Base-by-base conservation (phyloP, 768 basidiomycete species). In the Tephrocybe sp. region DNA sequence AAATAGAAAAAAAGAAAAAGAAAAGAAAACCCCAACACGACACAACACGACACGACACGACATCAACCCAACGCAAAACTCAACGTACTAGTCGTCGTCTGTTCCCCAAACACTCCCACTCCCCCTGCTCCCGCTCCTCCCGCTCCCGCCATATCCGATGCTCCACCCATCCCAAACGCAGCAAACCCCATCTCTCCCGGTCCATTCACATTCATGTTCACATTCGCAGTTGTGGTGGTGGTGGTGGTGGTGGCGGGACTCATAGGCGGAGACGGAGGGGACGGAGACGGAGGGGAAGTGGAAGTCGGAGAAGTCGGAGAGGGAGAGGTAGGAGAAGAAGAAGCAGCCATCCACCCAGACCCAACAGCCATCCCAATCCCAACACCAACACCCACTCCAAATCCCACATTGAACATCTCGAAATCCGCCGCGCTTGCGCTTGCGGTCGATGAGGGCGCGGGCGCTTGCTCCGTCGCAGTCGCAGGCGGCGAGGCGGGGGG, bases 51-150 rank as follows among this genome's bases (percentile, higher is more conserved):
- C n/a, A n/a, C n/a, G 11, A 10, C 34, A 8, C n/a, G 15, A 27
- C 7, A 13, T 56, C 46, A 64, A 2, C 63, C 63, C 22, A 64
- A 44, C 23, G 63, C 63, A 55, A 61, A 64, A 49, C 63, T 62
- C 59, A 64, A 47, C 50, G 63, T 59, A 49, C 61, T 62, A 42
- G 54, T 50, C 36, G 49, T 21, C 23, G 52, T 38, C 38, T 18
- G 23, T 22, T 53, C n/a, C n/a, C n/a, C 54, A 42, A 45, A 49
- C 34, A 27, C 33, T 41, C 34, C 34, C 27, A 11, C 6, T n/a
- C n/a, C n/a, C 27, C 6, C 11, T 29, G 27, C 11, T 5, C 6
- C 6, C 11, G 27, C 27, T 29, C 27, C 27, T 18, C 45, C 40
- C 27, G 56, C 42, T 23, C 55, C 46, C 61, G 46, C 60, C 42